These are phyloP conservation scores for Adansonia madagascariensis DNA, from an alignment of 441 rosid genomes.

Conservation along the genomic window DNA sequence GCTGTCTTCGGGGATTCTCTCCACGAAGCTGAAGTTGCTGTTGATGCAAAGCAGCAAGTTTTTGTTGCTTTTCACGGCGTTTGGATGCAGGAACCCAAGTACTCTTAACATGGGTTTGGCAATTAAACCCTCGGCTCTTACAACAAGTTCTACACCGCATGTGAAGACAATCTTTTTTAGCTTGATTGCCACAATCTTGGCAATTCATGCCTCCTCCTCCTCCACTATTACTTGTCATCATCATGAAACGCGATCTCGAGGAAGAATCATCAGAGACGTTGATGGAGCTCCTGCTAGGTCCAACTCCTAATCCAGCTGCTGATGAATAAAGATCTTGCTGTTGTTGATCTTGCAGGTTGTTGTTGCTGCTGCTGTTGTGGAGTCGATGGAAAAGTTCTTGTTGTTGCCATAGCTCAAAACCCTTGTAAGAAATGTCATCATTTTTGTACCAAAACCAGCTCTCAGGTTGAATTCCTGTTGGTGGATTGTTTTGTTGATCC, in stretches of 20 bases:
- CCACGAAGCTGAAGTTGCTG: constrained; percentile 42
- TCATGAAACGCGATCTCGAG: constrained; percentile 61
- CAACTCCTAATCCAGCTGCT: constrained; percentile 67
- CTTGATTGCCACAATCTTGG: constrained; percentile 84
- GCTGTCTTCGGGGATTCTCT: constrained; percentile 55
- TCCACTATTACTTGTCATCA: constrained; percentile 44
- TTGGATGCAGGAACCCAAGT: constrained; percentile 89
- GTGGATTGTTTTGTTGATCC: constrained; percentile 35
- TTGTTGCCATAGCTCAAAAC: constrained; percentile 74
- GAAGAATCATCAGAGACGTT: constrained; percentile 54
- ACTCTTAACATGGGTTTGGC: constrained; percentile 87
- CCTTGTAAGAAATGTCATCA: constrained; percentile 50
- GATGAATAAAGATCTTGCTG: constrained; percentile 81
- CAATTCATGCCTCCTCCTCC: constrained; percentile 55
- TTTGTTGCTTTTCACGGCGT: constrained; percentile 82
- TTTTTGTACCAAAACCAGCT: constrained; percentile 69
- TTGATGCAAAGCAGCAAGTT: constrained; percentile 55
- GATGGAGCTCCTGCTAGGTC: constrained; percentile 58
- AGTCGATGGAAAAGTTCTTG: constrained; percentile 50
- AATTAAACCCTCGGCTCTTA: constrained; percentile 84
- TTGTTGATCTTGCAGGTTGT: not conserved
- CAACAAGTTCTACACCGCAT: constrained; percentile 91
- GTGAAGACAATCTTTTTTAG: constrained; percentile 81
- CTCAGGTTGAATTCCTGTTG: constrained; percentile 53
- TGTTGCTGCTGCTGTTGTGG: constrained; percentile 33